A percentile compares a stretch with the other conserved stretches of the same genome.
phyloP scores from a whole-genome alignment of 148 eudicot species.

The Chenopodium quinoa region DNA sequence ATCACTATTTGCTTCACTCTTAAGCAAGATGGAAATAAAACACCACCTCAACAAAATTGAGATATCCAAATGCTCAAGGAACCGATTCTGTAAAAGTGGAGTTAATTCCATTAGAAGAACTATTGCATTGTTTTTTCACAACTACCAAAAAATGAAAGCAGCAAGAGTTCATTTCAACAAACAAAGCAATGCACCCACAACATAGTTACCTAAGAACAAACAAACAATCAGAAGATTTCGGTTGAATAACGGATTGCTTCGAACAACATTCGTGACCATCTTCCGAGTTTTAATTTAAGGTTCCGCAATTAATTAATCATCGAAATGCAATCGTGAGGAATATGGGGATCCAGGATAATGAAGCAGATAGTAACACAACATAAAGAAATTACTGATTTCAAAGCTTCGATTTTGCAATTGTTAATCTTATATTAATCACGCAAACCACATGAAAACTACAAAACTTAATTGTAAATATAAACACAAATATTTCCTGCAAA shows the following conservation, averaged over 20 bases:
- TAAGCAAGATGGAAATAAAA: neutral
- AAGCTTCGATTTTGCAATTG: constrained; percentile 7
- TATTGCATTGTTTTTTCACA: neutral
- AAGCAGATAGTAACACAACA: constrained; percentile 13
- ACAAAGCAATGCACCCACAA: neutral
- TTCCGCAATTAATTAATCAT: neutral
- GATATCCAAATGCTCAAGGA: neutral
- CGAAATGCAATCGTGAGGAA: neutral
- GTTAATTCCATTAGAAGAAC: constrained; percentile 13
- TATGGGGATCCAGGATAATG: neutral
- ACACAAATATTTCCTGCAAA: neutral
- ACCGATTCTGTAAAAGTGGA: constrained; percentile 10
- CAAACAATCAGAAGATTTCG: neutral
- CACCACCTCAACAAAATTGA: constrained; percentile 5
- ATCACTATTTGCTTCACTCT: constrained; percentile 4
- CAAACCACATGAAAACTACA: constrained; percentile 12
- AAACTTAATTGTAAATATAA: neutral
- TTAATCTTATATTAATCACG: constrained; percentile 29
- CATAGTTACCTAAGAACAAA: neutral
- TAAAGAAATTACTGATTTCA: constrained; percentile 15
- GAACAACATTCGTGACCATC: neutral
- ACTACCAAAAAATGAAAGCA: neutral
- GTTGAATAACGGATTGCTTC: neutral
- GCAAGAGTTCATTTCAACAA: neutral
- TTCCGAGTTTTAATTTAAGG: neutral